Evolutionary conservation across 495 filamentous ascomycete genomes (phyloP).

Genomic region (Talaromyces stipitatus): DNA sequence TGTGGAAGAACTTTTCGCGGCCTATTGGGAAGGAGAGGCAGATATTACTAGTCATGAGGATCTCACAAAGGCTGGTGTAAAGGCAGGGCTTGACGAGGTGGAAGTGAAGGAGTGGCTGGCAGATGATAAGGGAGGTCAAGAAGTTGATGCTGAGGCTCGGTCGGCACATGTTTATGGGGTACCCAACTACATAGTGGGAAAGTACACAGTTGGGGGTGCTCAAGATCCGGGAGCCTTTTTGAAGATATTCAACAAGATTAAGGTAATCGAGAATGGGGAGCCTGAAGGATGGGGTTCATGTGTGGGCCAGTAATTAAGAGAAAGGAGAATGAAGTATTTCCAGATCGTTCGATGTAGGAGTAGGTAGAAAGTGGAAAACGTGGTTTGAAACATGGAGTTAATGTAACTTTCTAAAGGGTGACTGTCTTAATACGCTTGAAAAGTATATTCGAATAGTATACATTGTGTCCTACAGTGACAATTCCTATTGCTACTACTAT

Average conservation of each 20-base stretch:
- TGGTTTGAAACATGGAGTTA: too few species aligned
- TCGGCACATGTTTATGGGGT: slow-evolving; percentile 60
- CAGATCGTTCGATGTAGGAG: too few species aligned
- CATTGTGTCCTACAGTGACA: too few species aligned
- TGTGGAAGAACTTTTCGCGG: slow-evolving; percentile 59
- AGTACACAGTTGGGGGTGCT: slow-evolving; percentile 55
- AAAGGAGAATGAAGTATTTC: too few species aligned
- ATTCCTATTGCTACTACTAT: too few species aligned
- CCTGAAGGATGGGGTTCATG: neutral
- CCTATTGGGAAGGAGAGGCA: slow-evolving; percentile 71
- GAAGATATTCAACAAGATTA: slow-evolving; percentile 44
- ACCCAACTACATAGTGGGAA: slow-evolving; percentile 62
- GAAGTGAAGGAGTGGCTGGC: slow-evolving; percentile 39
- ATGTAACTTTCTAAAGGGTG: too few species aligned
- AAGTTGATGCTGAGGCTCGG: slow-evolving; percentile 64
- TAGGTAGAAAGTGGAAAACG: too few species aligned
- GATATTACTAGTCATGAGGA: slow-evolving; percentile 63
- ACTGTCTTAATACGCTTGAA: too few species aligned
- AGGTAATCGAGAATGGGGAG: slow-evolving; percentile 25
- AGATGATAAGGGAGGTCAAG: slow-evolving; percentile 53
- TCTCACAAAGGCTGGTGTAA: slow-evolving; percentile 55
- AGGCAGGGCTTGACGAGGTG: slow-evolving; percentile 40
- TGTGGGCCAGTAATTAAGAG: slow-evolving; percentile 6
- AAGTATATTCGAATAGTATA: too few species aligned
- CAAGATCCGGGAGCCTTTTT: slow-evolving; percentile 52